Evolutionary conservation across 2,329 filamentous ascomycete genomes (phyloP), one percentile per base, ranked within the genome.

Genomic region (Colletotrichum abscissum): DNA sequence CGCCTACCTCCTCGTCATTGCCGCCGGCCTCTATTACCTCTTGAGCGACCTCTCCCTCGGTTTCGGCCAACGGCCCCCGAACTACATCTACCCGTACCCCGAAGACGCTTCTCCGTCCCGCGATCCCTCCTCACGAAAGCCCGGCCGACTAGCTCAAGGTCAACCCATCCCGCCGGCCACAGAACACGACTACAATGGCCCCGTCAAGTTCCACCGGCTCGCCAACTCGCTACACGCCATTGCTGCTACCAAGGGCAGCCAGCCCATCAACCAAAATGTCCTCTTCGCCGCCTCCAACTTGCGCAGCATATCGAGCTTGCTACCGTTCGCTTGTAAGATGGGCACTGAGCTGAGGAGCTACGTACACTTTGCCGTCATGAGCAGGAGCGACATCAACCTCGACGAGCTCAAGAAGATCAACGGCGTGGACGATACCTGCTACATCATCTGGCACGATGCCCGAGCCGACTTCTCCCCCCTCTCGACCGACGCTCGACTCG

Each of bases 301-400:
- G 63, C 89, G 89, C 80, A 97, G 94, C 79, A 90, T 92, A 19
- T 89, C 94, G 0, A 88, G 89, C 38, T 81, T 98, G 66, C 84
- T 98, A 38, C 95, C 95, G 0, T 86, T 98, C 79, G 94, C 95
- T 6, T 98, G 97, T 81, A 90, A 94, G 77, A 98, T 98, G 95
- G 92, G 92, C 7, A 81, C 82, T 26, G 88, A 91, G 81, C 87
- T 89, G 69, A 86, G 89, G 72, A 97, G 91, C 78, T 88, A 91
- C 75, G 95, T 98, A 9, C 96, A 98, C 80, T 92, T 97, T 79
- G 92, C 90, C 0, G 83, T 98, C 4, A 88, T 97, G 84, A 93
- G 95, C 63, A 88, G 92, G 72, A 92, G 92, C 73, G 89, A 92
- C 14, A 88, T 98, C 63, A 84, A 89, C 0, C 82, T 97, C 63